Conservation (phyloP, 2,329 filamentous ascomycete species). For the Cladosporium sp. region DNA sequence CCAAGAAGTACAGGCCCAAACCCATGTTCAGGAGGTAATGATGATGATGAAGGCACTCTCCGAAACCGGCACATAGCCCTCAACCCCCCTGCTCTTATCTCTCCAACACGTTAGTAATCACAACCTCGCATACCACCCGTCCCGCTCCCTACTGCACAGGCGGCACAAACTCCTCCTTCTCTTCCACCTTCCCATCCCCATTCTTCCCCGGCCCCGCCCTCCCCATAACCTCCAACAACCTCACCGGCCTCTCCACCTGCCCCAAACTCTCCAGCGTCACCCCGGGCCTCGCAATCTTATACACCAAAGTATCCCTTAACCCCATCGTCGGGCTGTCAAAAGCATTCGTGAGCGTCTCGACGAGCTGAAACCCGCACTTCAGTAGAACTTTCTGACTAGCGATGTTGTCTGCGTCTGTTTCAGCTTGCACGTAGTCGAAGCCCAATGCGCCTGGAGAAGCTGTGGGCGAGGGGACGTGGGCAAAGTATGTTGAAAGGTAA, state of each 20-base stretch:
- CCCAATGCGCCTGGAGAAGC: slow-evolving; percentile 17
- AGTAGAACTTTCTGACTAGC: slow-evolving; percentile 58
- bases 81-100: neutral
- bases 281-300: slow-evolving; percentile 33
- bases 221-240: neutral
- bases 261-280: slow-evolving; percentile 30
- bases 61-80: neutral
- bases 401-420: slow-evolving; percentile 52
- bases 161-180: slow-evolving; percentile 18
- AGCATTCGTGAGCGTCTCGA: slow-evolving; percentile 44
- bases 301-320: slow-evolving; percentile 40
- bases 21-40: neutral
- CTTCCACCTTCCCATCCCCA: neutral
- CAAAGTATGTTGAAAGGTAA: slow-evolving; percentile 44
- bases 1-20: neutral
- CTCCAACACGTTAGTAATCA: neutral
- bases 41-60: neutral
- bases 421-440: slow-evolving; percentile 44
- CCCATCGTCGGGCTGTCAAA: slow-evolving; percentile 41
- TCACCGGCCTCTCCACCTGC: neutral
- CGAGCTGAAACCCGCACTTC: slow-evolving; percentile 57
- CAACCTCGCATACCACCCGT: neutral
- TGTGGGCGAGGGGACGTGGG: slow-evolving; percentile 35
- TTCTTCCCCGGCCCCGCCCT: neutral
- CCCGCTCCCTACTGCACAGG: slow-evolving; percentile 19